Conservation (phyloP, 164 flowering plant genomes). For the Magnolia officinalis region DNA sequence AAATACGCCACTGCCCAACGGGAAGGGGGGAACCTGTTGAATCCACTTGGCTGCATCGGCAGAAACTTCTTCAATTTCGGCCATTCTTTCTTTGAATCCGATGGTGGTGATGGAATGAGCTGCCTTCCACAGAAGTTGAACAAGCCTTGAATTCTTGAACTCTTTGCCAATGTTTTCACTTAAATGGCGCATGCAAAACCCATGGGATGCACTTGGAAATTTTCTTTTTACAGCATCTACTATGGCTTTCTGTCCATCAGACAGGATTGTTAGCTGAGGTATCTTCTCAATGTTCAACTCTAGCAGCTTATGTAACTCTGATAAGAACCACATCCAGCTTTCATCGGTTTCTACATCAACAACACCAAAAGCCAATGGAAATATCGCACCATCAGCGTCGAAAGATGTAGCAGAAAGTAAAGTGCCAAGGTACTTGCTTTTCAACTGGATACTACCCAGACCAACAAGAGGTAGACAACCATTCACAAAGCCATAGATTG, state of each 20-base stretch:
- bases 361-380: constrained; percentile 79
- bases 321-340: constrained; percentile 80
- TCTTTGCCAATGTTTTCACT: constrained; percentile 58
- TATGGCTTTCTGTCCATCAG: constrained; percentile 54
- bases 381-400: constrained; percentile 75
- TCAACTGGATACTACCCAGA: constrained; percentile 60
- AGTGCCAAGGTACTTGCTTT: constrained; percentile 78
- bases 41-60: constrained; percentile 69
- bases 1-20: constrained; percentile 66
- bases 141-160: constrained; percentile 68
- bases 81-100: constrained; percentile 58
- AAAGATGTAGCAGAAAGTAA: constrained; percentile 69
- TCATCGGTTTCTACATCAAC: constrained; percentile 78
- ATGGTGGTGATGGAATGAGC: constrained; percentile 51
- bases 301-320: constrained; percentile 56
- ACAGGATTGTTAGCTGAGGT: constrained; percentile 55
- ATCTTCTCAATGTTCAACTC: constrained; percentile 48
- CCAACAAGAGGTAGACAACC: constrained; percentile 71
- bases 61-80: constrained; percentile 68
- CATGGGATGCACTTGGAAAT: constrained; percentile 57
- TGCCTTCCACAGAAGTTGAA: constrained; percentile 70
- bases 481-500: constrained; percentile 63
- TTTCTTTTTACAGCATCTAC: constrained; percentile 53
- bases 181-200: constrained; percentile 63
- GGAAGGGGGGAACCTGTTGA: constrained; percentile 50